Conservation (phyloP, 2,329 filamentous ascomycete species). For the Tolypocladium tropicale region DNA sequence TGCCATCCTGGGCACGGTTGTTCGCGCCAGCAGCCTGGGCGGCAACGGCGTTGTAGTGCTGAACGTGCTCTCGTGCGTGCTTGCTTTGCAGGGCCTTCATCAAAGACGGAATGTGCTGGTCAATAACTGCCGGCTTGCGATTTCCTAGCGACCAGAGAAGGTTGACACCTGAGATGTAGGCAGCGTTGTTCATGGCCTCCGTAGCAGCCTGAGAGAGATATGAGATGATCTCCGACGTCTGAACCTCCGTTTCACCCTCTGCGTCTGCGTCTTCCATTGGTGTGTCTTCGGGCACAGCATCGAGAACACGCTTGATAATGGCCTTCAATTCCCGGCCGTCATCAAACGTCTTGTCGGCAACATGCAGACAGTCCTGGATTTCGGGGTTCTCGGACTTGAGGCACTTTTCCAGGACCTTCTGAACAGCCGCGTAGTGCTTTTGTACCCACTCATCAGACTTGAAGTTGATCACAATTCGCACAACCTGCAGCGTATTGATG, state of each 20-base stretch:
- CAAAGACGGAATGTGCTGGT: conserved; percentile 74
- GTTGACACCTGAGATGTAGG: conserved; percentile 83
- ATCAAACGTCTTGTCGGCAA: conserved; percentile 58
- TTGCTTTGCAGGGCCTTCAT: conserved; percentile 93
- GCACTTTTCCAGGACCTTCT: conserved; percentile 83
- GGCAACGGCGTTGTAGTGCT: conserved; percentile 52
- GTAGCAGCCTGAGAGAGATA: conserved; percentile 80
- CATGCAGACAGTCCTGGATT: conserved; percentile 85
- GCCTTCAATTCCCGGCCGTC: conserved; percentile 63
- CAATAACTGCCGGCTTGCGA: conserved; percentile 76
- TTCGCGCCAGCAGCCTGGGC: conserved; percentile 35
- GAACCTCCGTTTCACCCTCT: conserved; percentile 71
- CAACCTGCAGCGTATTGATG: conserved; percentile 86
- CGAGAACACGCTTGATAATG: conserved; percentile 70
- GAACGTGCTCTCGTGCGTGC: conserved; percentile 88
- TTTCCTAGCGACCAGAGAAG: conserved; percentile 86
- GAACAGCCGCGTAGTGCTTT: conserved; percentile 63
- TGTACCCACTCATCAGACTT: conserved; percentile 88
- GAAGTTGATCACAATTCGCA: conserved; percentile 79
- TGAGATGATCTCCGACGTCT: conserved; percentile 77
- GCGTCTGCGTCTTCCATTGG: conserved; percentile 69
- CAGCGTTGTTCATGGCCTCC: conserved; percentile 71
- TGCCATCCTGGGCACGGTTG: conserved; percentile 41
- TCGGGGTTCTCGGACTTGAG: conserved; percentile 83
- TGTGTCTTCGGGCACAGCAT: conserved; percentile 71